Percentiles rank a stretch among this genome's conserved stretches.
phyloP scores from a whole-genome alignment of 352 stramenopile species.

The Globisporangium cederbergense region DNA sequence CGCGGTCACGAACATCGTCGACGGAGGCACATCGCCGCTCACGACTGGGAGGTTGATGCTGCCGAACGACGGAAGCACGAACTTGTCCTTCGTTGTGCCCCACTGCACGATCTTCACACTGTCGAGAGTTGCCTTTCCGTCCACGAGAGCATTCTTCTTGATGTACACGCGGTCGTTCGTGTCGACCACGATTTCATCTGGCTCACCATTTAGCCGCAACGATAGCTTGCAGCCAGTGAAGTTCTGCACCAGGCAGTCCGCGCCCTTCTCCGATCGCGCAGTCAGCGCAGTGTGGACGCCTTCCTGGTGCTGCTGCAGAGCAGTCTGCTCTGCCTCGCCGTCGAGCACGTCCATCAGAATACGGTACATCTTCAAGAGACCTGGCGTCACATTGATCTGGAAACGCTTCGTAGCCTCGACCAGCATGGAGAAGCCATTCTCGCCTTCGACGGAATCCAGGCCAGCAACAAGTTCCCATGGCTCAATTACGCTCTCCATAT shows the following conservation, averaged over 20 bases:
- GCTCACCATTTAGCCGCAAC: constrained; percentile 45
- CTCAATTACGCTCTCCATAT: constrained; percentile 75
- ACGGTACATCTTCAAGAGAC: constrained; percentile 71
- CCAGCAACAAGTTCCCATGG: constrained; percentile 62
- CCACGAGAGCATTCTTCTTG: constrained; percentile 19
- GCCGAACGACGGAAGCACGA: constrained; percentile 56
- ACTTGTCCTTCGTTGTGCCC: constrained; percentile 33
- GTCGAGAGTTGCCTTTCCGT: constrained; percentile 41
- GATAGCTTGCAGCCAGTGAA: constrained; percentile 57
- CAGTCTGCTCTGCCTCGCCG: constrained; percentile 53
- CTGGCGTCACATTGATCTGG: constrained; percentile 74
- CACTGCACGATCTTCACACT: constrained; percentile 58
- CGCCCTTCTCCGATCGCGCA: constrained; percentile 34
- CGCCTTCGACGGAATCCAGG: constrained; percentile 44
- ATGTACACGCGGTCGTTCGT: constrained; percentile 50
- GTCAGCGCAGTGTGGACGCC: constrained; percentile 37
- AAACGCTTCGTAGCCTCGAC: constrained; percentile 67
- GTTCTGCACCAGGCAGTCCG: constrained; percentile 70
- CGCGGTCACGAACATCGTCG: constrained; percentile 61
- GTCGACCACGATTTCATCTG: constrained; percentile 31
- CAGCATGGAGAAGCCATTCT: constrained; percentile 61
- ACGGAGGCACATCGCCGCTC: constrained; percentile 28
- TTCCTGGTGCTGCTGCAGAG: constrained; percentile 65
- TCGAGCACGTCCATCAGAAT: constrained; percentile 76
- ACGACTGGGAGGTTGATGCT: constrained; percentile 54